phyloP scores from a whole-genome alignment of 1,284 basidiomycete genomes.

The Rhodotorula sp. region DNA sequence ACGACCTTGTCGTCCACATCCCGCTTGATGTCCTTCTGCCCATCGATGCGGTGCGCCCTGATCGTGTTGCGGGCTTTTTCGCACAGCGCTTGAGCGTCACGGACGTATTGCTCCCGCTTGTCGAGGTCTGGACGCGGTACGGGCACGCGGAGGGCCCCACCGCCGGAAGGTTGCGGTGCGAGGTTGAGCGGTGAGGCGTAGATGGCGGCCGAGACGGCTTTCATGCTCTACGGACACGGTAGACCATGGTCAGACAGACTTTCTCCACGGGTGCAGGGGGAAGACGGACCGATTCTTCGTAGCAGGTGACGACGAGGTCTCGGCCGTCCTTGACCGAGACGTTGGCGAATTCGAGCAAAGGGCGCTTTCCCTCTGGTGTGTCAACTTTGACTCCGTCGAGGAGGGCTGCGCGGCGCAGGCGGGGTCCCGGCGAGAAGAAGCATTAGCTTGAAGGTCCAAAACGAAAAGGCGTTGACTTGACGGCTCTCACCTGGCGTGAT shows the following conservation, averaged over 20 bases:
- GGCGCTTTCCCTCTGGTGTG: conserved; percentile 31
- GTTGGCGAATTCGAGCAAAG: conserved; percentile 36
- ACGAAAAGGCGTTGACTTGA: background rate
- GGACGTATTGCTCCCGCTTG: conserved; percentile 33
- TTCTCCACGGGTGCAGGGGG: background rate
- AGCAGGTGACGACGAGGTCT: conserved; percentile 36
- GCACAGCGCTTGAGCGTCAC: conserved; percentile 41
- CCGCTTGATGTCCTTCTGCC: conserved; percentile 44
- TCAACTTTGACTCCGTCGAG: conserved; percentile 36
- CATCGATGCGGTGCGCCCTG: conserved; percentile 37
- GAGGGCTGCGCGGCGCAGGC: conserved; percentile 13
- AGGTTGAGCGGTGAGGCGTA: conserved; percentile 37
- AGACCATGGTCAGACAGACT: background rate
- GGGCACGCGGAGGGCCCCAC: conserved; percentile 31
- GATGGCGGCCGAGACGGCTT: conserved; percentile 35
- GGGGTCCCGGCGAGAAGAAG: no score
- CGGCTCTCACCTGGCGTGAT: conserved; percentile 24
- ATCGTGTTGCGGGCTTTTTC: conserved; percentile 42
- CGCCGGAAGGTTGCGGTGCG: conserved; percentile 28
- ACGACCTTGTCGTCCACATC: conserved; percentile 39
- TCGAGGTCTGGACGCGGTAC: conserved; percentile 30
- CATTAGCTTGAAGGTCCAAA: no score
- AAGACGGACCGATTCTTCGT: conserved; percentile 34
- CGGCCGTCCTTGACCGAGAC: conserved; percentile 39
- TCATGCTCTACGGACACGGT: conserved; percentile 14